Evolutionary conservation across 2,329 filamentous ascomycete species (phyloP).

Genomic region (Exophiala bonariae): DNA sequence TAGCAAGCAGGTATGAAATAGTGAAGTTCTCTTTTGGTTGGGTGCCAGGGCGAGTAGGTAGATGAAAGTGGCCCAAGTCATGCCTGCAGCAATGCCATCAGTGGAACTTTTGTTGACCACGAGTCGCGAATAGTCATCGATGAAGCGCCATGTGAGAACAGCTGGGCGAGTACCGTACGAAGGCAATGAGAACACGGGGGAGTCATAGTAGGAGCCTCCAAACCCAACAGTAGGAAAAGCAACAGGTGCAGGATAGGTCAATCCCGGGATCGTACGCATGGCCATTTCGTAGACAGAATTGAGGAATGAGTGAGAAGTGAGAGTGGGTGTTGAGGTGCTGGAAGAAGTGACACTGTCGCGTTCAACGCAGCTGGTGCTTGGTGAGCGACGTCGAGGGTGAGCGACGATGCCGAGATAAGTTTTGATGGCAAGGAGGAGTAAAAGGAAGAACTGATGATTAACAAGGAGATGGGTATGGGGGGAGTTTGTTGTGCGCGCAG

Average conservation of each 20-base stretch:
- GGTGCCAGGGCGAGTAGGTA: slow-evolving; percentile 23
- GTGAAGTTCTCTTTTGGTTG: slow-evolving; percentile 18
- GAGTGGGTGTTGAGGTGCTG: no score
- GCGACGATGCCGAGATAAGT: no score
- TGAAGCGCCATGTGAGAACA: slow-evolving; percentile 14
- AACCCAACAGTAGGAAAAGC: slow-evolving; percentile 20
- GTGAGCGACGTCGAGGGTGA: no score
- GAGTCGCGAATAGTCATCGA: slow-evolving; percentile 18
- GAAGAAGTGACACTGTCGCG: no score
- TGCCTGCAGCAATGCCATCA: slow-evolving; percentile 16
- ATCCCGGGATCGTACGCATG: neutral
- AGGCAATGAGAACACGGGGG: slow-evolving; percentile 13
- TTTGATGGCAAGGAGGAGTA: no score
- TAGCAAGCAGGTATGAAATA: slow-evolving; percentile 21
- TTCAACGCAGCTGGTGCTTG: no score
- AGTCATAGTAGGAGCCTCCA: slow-evolving; percentile 19
- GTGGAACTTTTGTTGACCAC: slow-evolving; percentile 10
- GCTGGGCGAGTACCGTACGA: slow-evolving; percentile 13
- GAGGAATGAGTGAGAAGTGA: no score
- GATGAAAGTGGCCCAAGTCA: slow-evolving; percentile 21
- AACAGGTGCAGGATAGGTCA: slow-evolving; percentile 5
- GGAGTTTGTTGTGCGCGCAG: no score
- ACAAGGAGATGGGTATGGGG: no score
- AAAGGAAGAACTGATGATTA: no score
- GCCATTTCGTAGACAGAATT: no score